Percentiles rank a stretch among this genome's conserved stretches.
phyloP scores from a whole-genome alignment of 345 rosid genomes.

The Moringa oleifera region DNA sequence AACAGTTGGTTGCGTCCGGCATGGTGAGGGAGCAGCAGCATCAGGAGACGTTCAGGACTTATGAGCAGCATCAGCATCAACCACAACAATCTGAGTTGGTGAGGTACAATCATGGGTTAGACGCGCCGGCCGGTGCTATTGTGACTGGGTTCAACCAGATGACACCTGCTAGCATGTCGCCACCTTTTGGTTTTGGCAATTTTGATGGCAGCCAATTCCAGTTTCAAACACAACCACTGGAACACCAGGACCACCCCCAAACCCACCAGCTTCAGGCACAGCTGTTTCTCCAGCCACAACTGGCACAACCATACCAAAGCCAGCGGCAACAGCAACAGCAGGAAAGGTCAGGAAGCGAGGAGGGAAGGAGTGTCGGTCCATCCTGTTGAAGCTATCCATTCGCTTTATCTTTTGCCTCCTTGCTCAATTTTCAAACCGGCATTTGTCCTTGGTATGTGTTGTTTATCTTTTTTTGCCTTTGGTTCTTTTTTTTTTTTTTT shows the following conservation, averaged over 20 bases:
- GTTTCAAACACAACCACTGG: conserved; percentile 28
- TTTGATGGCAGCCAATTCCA: conserved; percentile 36
- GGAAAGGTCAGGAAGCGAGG: conserved; percentile 48
- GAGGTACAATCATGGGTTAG: conserved; percentile 36
- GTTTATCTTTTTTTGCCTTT: not conserved
- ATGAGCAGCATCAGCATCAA: conserved; percentile 37
- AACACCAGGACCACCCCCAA: conserved; percentile 21
- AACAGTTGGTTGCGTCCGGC: conserved; percentile 41
- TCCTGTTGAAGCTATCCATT: conserved; percentile 31
- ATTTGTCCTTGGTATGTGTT: conserved; percentile 26
- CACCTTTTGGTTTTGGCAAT: conserved; percentile 45
- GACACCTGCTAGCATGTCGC: conserved; percentile 29
- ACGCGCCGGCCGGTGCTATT: conserved; percentile 26
- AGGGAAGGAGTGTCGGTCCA: conserved; percentile 33
- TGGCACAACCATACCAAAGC: conserved; percentile 18
- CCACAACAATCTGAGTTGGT: conserved; percentile 46
- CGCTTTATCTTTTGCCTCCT: conserved; percentile 6
- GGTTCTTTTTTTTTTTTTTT: conserved; percentile 7
- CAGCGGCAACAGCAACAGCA: conserved; percentile 45
- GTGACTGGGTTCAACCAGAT: conserved; percentile 38
- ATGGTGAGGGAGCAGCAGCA: conserved; percentile 60
- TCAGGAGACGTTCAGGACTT: conserved; percentile 50
- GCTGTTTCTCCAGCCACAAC: conserved; percentile 41
- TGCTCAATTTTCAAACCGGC: conserved; percentile 5
- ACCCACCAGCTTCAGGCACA: conserved; percentile 26